Conservation (phyloP, 805 yeast genomes). For the Yamadazyma akitaensis region DNA sequence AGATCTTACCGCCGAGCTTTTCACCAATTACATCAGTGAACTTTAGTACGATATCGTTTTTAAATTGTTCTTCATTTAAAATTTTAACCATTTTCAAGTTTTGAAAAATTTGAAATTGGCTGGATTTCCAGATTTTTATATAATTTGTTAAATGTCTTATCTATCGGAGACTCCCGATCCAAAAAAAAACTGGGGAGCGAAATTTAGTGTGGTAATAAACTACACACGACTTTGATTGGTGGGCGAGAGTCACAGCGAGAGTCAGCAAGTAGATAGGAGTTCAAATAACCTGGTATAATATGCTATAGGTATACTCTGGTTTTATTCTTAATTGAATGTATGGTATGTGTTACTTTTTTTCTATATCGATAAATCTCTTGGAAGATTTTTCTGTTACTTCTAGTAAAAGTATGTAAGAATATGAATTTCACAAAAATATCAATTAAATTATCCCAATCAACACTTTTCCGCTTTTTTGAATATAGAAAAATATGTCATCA, state of each 20-base stretch:
- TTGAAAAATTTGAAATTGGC: neutral
- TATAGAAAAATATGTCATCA: too few species aligned
- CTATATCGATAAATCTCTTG: too few species aligned
- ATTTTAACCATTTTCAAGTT: constrained; percentile 14
- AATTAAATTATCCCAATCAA: too few species aligned
- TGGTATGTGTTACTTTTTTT: too few species aligned
- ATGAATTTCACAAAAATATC: too few species aligned
- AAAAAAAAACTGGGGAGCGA: neutral
- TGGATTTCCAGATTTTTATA: too few species aligned
- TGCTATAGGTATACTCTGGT: too few species aligned
- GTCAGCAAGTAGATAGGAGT: neutral
- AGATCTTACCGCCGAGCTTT: constrained; percentile 74
- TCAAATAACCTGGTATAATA: too few species aligned
- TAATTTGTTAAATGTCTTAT: neutral
- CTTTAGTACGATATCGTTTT: constrained; percentile 44
- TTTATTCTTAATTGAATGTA: too few species aligned
- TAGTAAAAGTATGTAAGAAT: too few species aligned
- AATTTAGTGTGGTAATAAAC: neutral
- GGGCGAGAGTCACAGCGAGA: constrained; percentile 3
- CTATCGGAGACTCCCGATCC: constrained; percentile 5
- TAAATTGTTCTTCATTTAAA: constrained; percentile 36
- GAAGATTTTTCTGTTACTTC: too few species aligned
- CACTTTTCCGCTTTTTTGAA: too few species aligned
- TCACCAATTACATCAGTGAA: constrained; percentile 81
- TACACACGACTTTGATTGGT: constrained; percentile 4